These are phyloP conservation scores for Kickxella alabastrina DNA, from an alignment of 192 early-diverging fungal species.

Conservation along the genomic window DNA sequence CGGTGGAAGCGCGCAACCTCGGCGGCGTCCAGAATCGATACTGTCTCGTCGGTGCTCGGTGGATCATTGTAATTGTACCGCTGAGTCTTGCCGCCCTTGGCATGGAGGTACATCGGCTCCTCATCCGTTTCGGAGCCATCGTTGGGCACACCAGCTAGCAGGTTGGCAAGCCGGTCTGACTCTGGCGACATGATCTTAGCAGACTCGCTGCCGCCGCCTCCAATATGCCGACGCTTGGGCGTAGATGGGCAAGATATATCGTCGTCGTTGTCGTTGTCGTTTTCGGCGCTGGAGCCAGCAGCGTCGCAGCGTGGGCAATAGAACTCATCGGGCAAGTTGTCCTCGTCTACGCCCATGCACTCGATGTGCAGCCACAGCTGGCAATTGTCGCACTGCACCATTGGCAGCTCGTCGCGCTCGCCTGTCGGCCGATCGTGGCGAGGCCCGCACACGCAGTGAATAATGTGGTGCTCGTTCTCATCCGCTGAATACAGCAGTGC, in stretches of 20 bases:
- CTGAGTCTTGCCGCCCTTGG: constrained; percentile 2
- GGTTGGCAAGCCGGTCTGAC: constrained; percentile 35
- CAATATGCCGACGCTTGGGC: constrained; percentile 22
- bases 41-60: constrained; percentile 42
- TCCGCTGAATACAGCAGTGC: constrained; percentile 49
- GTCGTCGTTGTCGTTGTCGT: no score
- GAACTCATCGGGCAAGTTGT: constrained; percentile 58
- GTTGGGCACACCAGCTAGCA: constrained; percentile 36
- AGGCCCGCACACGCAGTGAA: constrained; percentile 48
- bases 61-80: not conserved
- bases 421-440: constrained; percentile 38
- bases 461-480: constrained; percentile 52
- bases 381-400: constrained; percentile 76
- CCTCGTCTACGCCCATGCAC: constrained; percentile 59
- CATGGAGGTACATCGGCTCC: constrained; percentile 28
- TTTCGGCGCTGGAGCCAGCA: not conserved
- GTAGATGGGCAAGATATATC: constrained; percentile 3
- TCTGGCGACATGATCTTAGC: constrained; percentile 36
- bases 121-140: constrained; percentile 45
- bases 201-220: constrained; percentile 2
- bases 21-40: constrained; percentile 45
- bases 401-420: constrained; percentile 49
- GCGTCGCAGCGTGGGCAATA: constrained; percentile 56
- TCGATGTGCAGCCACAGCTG: constrained; percentile 67
- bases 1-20: constrained; percentile 49